phyloP scores from a whole-genome alignment of 305 asterid genomes.

The Galium porrigens region DNA sequence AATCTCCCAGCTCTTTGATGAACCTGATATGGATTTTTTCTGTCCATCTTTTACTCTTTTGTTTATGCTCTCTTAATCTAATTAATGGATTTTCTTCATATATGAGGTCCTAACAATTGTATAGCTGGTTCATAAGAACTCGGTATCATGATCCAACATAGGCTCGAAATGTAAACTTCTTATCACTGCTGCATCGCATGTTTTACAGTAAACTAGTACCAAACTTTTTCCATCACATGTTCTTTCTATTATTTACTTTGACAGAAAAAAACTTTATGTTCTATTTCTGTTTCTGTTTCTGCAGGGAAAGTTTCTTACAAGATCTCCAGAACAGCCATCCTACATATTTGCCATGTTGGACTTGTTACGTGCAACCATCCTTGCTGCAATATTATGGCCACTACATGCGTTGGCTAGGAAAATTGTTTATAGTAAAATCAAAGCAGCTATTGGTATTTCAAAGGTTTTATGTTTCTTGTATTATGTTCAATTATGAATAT shows the following conservation, averaged over 20 bases:
- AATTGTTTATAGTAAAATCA: constrained; percentile 69
- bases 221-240: background rate
- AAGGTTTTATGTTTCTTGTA: constrained; percentile 36
- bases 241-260: background rate
- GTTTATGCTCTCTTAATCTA: background rate
- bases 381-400: constrained; percentile 54
- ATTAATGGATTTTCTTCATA: constrained; percentile 1
- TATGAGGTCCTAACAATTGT: background rate
- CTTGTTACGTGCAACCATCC: constrained; percentile 53
- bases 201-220: background rate
- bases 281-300: constrained; percentile 8
- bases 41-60: background rate
- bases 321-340: constrained; percentile 51
- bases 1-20: background rate
- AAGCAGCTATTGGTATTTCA: constrained; percentile 61
- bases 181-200: background rate
- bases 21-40: background rate
- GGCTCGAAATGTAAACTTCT: background rate
- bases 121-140: background rate
- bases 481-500: background rate
- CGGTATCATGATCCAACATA: background rate
- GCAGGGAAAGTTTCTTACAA: constrained; percentile 73
- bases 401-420: constrained; percentile 65
- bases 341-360: constrained; percentile 44
- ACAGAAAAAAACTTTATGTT: background rate